Evolutionary conservation across 345 rosid species (phyloP).

Genomic region (Streptanthus diversifolius): DNA sequence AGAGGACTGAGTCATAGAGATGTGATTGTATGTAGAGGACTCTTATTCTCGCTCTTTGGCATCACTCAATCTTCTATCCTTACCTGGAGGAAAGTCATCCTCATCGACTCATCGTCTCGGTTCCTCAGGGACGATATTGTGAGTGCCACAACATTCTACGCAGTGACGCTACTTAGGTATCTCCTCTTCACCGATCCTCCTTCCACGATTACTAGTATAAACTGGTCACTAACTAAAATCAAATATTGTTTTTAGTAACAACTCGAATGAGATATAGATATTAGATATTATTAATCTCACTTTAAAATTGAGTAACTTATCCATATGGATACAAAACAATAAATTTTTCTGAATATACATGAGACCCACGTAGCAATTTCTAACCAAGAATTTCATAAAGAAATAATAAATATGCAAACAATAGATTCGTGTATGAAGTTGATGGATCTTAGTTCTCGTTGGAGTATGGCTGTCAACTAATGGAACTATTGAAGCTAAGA

Average conservation of each 20-base stretch:
- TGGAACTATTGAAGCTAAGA: constrained; percentile 15
- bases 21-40: not conserved
- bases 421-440: constrained; percentile 20
- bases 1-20: no score
- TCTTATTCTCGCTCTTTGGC: not conserved
- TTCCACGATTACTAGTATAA: not conserved
- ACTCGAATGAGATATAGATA: not conserved
- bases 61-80: constrained; percentile 4
- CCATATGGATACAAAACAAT: not conserved
- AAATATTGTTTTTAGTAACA: not conserved
- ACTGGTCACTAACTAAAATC: not conserved
- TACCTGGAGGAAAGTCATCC: not conserved
- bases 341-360: not conserved
- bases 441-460: constrained; percentile 8
- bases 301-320: not conserved
- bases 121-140: constrained; percentile 5
- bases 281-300: not conserved
- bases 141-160: constrained; percentile 20
- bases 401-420: constrained; percentile 13
- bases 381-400: constrained; percentile 6
- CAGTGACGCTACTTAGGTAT: not conserved
- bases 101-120: not conserved
- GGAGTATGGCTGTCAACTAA: constrained; percentile 20
- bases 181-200: constrained; percentile 5
- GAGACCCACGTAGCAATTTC: not conserved